Evolutionary conservation across 2,329 filamentous ascomycete genomes (phyloP).

Genomic region (Neonectria coccinea): DNA sequence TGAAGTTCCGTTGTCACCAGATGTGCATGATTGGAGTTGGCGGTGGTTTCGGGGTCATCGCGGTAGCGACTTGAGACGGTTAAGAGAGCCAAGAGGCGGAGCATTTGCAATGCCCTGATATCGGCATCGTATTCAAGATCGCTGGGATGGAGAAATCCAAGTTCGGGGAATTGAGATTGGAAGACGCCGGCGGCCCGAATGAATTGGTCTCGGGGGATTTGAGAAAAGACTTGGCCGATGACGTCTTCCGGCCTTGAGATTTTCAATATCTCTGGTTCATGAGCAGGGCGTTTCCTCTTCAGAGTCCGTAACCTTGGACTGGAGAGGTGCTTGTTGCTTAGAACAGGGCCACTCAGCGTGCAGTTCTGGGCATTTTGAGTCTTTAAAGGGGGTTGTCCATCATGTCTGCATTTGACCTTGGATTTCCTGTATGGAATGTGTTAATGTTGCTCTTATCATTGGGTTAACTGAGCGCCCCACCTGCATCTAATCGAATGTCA

Average conservation of each 20-base stretch:
- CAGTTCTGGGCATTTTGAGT: conserved; percentile 33
- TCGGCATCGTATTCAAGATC: conserved; percentile 38
- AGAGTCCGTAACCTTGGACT: conserved; percentile 11
- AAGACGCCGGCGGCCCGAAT: conserved; percentile 33
- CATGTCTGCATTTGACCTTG: conserved; percentile 44
- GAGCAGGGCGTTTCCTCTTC: conserved; percentile 28
- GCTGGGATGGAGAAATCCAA: conserved; percentile 41
- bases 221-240: conserved; percentile 25
- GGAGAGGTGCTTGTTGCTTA: conserved; percentile 4
- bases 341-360: conserved; percentile 32
- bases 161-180: conserved; percentile 41
- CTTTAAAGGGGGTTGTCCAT: conserved; percentile 40
- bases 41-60: not conserved
- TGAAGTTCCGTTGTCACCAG: conserved; percentile 34
- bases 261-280: not conserved
- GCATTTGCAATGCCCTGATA: conserved; percentile 23
- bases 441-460: not conserved
- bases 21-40: not conserved
- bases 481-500: conserved; percentile 37
- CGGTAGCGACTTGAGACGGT: conserved; percentile 35
- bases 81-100: conserved; percentile 34
- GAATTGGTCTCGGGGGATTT: conserved; percentile 7
- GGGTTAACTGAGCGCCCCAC: conserved; percentile 18
- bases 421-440: conserved; percentile 33
- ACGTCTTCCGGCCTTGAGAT: conserved; percentile 6